phyloP scores from a whole-genome alignment of 106 monocot genomes.

The Apostasia shenzhenica region DNA sequence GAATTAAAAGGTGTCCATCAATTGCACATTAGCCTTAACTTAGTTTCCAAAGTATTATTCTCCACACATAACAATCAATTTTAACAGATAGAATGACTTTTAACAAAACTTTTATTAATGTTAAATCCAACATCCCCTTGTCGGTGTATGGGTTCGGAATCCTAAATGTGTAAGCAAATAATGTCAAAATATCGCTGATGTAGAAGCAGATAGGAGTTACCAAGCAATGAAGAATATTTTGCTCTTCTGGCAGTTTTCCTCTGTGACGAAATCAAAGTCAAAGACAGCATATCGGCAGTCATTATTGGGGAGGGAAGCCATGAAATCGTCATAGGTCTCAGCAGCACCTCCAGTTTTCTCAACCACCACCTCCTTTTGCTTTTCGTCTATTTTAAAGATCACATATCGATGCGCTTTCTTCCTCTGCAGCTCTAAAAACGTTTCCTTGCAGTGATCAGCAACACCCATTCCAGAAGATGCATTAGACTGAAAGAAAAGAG shows the following conservation, averaged over 20 bases:
- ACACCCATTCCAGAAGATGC: constrained; percentile 25
- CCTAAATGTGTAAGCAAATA: too few species aligned
- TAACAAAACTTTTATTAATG: too few species aligned
- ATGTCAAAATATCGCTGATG: too few species aligned
- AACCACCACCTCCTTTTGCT: constrained; percentile 20
- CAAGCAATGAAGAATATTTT: constrained; percentile 6
- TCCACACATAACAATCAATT: too few species aligned
- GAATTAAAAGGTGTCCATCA: too few species aligned
- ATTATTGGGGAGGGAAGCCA: constrained; percentile 13
- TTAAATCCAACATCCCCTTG: too few species aligned
- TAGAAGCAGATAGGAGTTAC: constrained; percentile 3
- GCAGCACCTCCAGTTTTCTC: constrained; percentile 23
- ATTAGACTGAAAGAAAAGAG: constrained; percentile 10
- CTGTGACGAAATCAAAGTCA: constrained; percentile 15
- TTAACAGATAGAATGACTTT: too few species aligned
- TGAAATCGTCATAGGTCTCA: constrained; percentile 20
- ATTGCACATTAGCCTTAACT: too few species aligned
- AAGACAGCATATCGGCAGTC: constrained; percentile 13
- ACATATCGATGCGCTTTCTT: constrained; percentile 19
- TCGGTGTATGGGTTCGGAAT: too few species aligned
- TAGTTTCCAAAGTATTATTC: too few species aligned
- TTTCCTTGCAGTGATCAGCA: constrained; percentile 14
- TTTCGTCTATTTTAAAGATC: constrained; percentile 18
- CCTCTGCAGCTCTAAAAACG: constrained; percentile 20
- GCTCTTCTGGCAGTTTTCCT: constrained; percentile 10